Base-by-base conservation (phyloP, 2,329 filamentous ascomycete genomes). In the Verticillium nubilum region DNA sequence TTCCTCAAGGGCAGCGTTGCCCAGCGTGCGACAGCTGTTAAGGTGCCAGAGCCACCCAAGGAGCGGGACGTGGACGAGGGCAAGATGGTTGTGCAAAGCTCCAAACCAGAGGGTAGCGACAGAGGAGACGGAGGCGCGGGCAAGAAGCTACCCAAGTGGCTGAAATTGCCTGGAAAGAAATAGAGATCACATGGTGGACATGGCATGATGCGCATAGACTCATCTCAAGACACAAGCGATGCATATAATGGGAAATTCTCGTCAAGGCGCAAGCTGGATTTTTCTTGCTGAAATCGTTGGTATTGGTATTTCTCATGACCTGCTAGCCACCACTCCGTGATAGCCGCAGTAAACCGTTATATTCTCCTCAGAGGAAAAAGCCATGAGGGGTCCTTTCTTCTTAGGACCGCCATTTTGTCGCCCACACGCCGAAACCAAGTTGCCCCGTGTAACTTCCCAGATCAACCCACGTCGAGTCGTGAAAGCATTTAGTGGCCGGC, bases 111-210 rank as follows among this genome's bases (percentile, higher is more conserved):
- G 63, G 72, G 73, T 65, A 68, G 70, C 19, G 72, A 74, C 57
- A 68, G 76, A 57, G 72, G 65, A 57, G 66, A 74, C 60, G 73
- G 74, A 26, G 58, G 68, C 17, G 67, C 66, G 12, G 42, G 42
- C 5, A 82, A 80, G 72, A 80, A 79, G 65, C 62, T 81, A 61
- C 88, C 89, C 23, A 92, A 90, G 71, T 91, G 90, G 84, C 73
- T 93, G 47, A 90, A 89, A 72, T 74, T 89, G 59, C 79, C 86
- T 29, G 85, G 85, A 7, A 92, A 90, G 81, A 92, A 91, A 76
- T 90, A 64, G 58, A 57, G 5, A 66, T 66, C 64, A 31, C 52
- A 23, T 26, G 1, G 52, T 10, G 2, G 25, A 28, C 27, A 28
- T 0, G 25, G n/a, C 42, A 50, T 50, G 19, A 31, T 23, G 19